Conservation (phyloP, 768 basidiomycete species). For the Boletus subcaerulescens region DNA sequence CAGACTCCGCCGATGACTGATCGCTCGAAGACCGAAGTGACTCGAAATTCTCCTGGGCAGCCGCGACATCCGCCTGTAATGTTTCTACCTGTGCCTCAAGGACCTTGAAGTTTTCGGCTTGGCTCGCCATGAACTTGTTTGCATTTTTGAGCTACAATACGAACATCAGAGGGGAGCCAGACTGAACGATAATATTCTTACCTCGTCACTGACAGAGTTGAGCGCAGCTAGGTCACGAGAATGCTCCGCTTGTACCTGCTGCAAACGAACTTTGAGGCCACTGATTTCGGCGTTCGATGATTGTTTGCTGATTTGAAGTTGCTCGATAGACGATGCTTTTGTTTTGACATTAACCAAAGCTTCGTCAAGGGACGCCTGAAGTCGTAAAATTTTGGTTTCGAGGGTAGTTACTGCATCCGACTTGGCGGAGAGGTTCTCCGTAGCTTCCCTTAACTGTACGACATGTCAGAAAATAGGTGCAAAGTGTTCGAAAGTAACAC, state of each 20-base stretch:
- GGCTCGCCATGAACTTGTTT: slow-evolving; percentile 38
- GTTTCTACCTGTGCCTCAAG: slow-evolving; percentile 50
- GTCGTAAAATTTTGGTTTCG: slow-evolving; percentile 47
- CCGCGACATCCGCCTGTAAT: slow-evolving; percentile 48
- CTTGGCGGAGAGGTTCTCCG: slow-evolving; percentile 52
- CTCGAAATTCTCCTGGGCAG: slow-evolving; percentile 53
- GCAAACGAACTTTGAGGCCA: slow-evolving; percentile 41
- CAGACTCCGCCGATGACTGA: slow-evolving; percentile 40
- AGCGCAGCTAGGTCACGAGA: slow-evolving; percentile 32
- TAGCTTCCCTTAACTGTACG: slow-evolving; percentile 57
- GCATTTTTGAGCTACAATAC: slow-evolving; percentile 49
- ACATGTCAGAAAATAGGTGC: neutral
- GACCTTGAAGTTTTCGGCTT: slow-evolving; percentile 43
- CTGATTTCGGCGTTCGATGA: slow-evolving; percentile 48
- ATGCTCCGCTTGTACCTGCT: slow-evolving; percentile 32
- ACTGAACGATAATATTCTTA: slow-evolving; percentile 28
- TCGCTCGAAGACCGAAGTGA: slow-evolving; percentile 46
- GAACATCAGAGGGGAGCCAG: slow-evolving; percentile 1
- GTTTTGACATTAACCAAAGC: slow-evolving; percentile 46
- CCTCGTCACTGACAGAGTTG: slow-evolving; percentile 47
- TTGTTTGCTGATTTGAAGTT: slow-evolving; percentile 49
- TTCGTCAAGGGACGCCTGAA: slow-evolving; percentile 49
- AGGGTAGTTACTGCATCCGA: slow-evolving; percentile 47
- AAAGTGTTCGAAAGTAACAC: neutral
- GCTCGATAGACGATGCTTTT: slow-evolving; percentile 42